Percentiles rank a stretch among this genome's conserved stretches.
Evolutionary conservation across 495 filamentous ascomycete genomes (phyloP).

Genomic region (Podospora pseudopauciseta): DNA sequence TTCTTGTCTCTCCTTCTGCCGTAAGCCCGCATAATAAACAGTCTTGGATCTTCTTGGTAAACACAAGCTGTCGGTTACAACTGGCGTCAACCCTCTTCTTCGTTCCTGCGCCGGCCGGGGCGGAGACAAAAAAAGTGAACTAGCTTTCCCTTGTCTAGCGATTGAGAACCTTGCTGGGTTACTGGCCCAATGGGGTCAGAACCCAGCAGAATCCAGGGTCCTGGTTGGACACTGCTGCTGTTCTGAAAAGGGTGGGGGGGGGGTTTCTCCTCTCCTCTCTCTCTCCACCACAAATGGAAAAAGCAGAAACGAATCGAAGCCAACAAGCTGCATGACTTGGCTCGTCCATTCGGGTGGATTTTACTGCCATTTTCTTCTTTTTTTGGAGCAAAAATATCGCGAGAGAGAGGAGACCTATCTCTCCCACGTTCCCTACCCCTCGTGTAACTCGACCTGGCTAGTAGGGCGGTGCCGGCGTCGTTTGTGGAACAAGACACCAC

Average conservation of each 20-base stretch:
- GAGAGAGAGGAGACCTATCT: too few species aligned
- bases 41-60: too few species aligned
- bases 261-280: not conserved
- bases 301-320: constrained; percentile 1
- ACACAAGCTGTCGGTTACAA: not conserved
- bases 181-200: not conserved
- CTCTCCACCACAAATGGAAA: not conserved
- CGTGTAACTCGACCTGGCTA: not conserved
- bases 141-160: not conserved
- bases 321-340: not conserved
- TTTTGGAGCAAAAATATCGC: not conserved
- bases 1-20: not conserved
- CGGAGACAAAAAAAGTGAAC: not conserved
- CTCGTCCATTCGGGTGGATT: not conserved
- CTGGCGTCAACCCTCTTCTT: not conserved
- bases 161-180: not conserved
- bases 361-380: not conserved
- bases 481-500: not conserved
- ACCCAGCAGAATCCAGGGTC: constrained; percentile 2
- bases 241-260: not conserved
- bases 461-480: not conserved
- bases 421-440: not conserved
- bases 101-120: not conserved
- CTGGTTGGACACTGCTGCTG: not conserved
- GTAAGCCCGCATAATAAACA: not conserved